phyloP scores from a whole-genome alignment of 805 yeast genomes.

The Millerozyma acaciae region DNA sequence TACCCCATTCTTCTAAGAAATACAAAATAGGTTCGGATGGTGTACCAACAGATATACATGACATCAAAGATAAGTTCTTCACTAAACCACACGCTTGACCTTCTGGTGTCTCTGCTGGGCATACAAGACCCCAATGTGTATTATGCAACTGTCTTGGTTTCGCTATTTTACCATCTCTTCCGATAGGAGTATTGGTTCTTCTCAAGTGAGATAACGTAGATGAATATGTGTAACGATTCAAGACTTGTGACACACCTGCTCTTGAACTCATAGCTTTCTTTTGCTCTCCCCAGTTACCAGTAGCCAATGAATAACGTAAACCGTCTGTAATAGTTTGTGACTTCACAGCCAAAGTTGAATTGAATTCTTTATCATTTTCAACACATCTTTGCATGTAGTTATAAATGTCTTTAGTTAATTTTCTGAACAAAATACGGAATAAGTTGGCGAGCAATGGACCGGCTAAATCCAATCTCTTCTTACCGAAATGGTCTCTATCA shows the following conservation, averaged over 20 bases:
- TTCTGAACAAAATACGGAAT: slow-evolving; percentile 90
- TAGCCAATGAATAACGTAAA: slow-evolving; percentile 93
- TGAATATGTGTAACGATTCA: slow-evolving; percentile 95
- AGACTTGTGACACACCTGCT: slow-evolving; percentile 99
- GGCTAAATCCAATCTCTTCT: slow-evolving; percentile 95
- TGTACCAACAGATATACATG: slow-evolving; percentile 96
- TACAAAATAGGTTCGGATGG: slow-evolving; percentile 93
- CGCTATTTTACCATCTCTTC: slow-evolving; percentile 98
- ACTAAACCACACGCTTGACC: slow-evolving; percentile 99
- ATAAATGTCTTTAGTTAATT: slow-evolving; percentile 93
- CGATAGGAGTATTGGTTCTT: slow-evolving; percentile 98
- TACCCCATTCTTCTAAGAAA: slow-evolving; percentile 97
- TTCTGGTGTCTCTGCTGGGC: slow-evolving; percentile 99
- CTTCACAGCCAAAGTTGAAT: slow-evolving; percentile 92
- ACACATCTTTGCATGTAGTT: slow-evolving; percentile 99
- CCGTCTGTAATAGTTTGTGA: slow-evolving; percentile 97
- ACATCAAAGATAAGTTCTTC: slow-evolving; percentile 91
- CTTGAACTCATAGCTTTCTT: slow-evolving; percentile 98
- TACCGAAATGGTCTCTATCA: slow-evolving; percentile 99
- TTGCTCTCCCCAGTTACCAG: slow-evolving; percentile 99
- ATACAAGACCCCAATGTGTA: slow-evolving; percentile 99
- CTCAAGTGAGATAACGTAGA: slow-evolving; percentile 98
- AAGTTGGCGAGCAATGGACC: slow-evolving; percentile 96
- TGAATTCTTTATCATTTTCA: slow-evolving; percentile 95
- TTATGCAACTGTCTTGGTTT: slow-evolving; percentile 98